These are phyloP conservation scores for Ophiosphaerella herpotricha DNA, from an alignment of 2,329 filamentous ascomycete genomes.

Conservation along the genomic window DNA sequence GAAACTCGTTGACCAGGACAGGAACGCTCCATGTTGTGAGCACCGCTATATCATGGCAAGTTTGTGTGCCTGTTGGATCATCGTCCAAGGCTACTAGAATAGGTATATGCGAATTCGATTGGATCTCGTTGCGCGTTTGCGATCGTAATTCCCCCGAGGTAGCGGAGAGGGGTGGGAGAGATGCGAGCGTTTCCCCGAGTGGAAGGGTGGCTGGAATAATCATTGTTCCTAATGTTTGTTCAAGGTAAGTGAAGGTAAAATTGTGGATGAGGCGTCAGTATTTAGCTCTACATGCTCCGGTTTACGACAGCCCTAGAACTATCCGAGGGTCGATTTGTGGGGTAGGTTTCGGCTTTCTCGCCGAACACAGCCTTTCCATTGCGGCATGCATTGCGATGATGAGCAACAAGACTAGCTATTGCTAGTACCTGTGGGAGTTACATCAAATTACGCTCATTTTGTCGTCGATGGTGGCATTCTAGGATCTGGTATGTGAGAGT, in stretches of 20 bases:
- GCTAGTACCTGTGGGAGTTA: too few relatives aligned
- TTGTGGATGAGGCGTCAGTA: too few relatives aligned
- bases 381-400: background rate
- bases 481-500: too few relatives aligned
- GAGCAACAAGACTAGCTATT: too few relatives aligned
- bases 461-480: too few relatives aligned
- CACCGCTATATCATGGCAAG: conserved; percentile 62
- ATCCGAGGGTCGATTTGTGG: background rate
- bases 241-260: too few relatives aligned
- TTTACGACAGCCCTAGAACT: conserved; percentile 5
- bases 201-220: too few relatives aligned
- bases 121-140: conserved; percentile 23
- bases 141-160: conserved; percentile 23
- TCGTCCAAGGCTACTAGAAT: conserved; percentile 55
- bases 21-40: conserved; percentile 59
- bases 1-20: conserved; percentile 53
- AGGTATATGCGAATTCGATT: conserved; percentile 23
- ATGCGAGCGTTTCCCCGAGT: background rate
- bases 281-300: too few relatives aligned
- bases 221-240: too few relatives aligned
- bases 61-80: conserved; percentile 65
- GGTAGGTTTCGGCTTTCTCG: conserved; percentile 2
- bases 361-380: conserved; percentile 1
- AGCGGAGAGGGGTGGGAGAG: conserved; percentile 18
- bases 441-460: too few relatives aligned